These are phyloP conservation scores for Carallia pectinifolia DNA, from an alignment of 345 rosid species.

Conservation along the genomic window DNA sequence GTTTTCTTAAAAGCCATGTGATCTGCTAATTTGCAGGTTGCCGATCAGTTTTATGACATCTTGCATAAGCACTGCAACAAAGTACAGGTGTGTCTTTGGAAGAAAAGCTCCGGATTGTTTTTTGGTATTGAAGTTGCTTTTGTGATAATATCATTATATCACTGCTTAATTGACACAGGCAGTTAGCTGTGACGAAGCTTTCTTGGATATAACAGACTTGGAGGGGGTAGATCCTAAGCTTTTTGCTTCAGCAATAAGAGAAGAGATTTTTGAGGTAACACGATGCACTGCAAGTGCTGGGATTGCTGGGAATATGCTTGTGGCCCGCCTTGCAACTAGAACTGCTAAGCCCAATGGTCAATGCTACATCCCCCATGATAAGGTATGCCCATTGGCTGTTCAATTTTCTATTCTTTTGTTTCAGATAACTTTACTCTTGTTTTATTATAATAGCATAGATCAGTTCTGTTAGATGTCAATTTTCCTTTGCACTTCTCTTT, in stretches of 20 bases:
- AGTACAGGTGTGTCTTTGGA: constrained; percentile 64
- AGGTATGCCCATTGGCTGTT: constrained; percentile 34
- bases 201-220: constrained; percentile 63
- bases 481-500: too few species aligned
- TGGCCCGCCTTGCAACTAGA: constrained; percentile 96
- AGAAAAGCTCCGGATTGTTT: neutral
- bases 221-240: constrained; percentile 51
- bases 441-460: neutral
- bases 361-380: constrained; percentile 58
- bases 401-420: neutral
- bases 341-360: constrained; percentile 94
- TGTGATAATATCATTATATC: constrained; percentile 12
- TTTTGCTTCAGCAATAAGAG: constrained; percentile 67
- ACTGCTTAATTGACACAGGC: constrained; percentile 49
- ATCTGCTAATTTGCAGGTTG: constrained; percentile 57
- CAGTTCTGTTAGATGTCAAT: too few species aligned
- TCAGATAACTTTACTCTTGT: neutral
- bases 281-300: constrained; percentile 94
- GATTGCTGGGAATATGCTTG: constrained; percentile 80
- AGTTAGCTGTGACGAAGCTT: constrained; percentile 98
- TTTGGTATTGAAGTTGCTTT: constrained; percentile 1
- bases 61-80: constrained; percentile 77
- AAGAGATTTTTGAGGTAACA: constrained; percentile 70
- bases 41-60: constrained; percentile 83
- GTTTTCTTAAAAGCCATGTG: constrained; percentile 4